Percentiles rank a stretch among this genome's conserved stretches.
These are phyloP conservation scores for Venturia pyrina DNA, from an alignment of 2,329 filamentous ascomycete genomes.

Conservation along the genomic window DNA sequence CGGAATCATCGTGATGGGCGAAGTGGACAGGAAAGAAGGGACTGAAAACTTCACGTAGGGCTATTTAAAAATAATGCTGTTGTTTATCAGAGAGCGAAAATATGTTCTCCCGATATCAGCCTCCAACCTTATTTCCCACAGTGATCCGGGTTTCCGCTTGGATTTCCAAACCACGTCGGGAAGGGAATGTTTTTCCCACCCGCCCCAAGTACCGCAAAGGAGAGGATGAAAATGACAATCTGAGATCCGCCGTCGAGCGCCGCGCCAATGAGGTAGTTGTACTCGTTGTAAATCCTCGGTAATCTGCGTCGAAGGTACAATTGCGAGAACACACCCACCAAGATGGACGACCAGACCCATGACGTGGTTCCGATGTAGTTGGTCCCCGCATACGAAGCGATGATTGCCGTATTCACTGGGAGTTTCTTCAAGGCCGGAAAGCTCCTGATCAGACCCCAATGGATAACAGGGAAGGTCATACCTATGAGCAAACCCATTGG, in stretches of 20 bases:
- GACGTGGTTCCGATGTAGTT: conserved; percentile 19
- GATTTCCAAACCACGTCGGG: conserved; percentile 9
- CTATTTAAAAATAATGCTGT: too few species aligned
- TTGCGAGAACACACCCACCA: conserved; percentile 26
- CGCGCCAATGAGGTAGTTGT: conserved; percentile 32
- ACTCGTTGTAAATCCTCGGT: conserved; percentile 30
- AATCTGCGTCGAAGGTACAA: conserved; percentile 26
- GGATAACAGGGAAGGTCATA: conserved; percentile 29
- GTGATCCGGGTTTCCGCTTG: neutral
- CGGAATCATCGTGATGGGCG: too few species aligned
- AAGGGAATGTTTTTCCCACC: neutral
- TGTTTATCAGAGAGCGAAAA: too few species aligned
- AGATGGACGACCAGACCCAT: conserved; percentile 4
- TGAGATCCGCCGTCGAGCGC: conserved; percentile 32
- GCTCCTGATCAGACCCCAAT: neutral
- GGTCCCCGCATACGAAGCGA: conserved; percentile 31
- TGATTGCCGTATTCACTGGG: conserved; percentile 31
- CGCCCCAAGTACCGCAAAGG: conserved; percentile 35
- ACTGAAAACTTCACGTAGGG: too few species aligned
- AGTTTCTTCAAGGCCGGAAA: neutral
- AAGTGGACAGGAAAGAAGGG: too few species aligned
- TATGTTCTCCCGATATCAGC: too few species aligned
- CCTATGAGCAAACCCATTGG: conserved; percentile 31
- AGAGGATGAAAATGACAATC: conserved; percentile 32
- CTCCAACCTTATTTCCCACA: neutral